phyloP scores from a whole-genome alignment of 2,329 filamentous ascomycete species.

The Pseudofabraea citricarpa region DNA sequence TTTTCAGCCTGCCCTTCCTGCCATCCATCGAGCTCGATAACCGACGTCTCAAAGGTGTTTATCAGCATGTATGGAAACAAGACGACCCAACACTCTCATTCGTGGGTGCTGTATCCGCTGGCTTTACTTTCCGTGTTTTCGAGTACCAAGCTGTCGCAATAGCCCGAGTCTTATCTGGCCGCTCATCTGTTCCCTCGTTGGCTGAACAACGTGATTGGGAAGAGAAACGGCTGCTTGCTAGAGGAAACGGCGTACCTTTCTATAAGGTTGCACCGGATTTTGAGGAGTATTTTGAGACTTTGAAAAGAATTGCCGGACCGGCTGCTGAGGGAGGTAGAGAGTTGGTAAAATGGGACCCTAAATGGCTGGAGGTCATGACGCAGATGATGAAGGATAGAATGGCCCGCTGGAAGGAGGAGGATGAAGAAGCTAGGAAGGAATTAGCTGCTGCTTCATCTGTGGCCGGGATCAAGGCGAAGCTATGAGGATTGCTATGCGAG shows the following conservation, averaged over 20 bases:
- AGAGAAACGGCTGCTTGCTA: constrained; percentile 40
- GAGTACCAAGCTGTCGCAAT: constrained; percentile 61
- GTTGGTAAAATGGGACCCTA: too few relatives aligned
- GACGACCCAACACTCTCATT: constrained; percentile 50
- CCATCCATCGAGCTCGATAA: constrained; percentile 40
- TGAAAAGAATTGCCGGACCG: constrained; percentile 43
- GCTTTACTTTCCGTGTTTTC: constrained; percentile 60
- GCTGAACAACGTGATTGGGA: constrained; percentile 52
- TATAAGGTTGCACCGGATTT: constrained; percentile 51
- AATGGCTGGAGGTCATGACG: too few relatives aligned
- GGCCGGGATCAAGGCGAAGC: too few relatives aligned
- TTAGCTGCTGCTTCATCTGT: too few relatives aligned
- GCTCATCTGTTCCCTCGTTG: constrained; percentile 40
- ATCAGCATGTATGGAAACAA: constrained; percentile 50
- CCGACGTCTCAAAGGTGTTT: constrained; percentile 45
- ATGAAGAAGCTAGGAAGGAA: too few relatives aligned
- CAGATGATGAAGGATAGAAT: too few relatives aligned
- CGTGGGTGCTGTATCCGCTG: constrained; percentile 48
- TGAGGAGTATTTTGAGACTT: constrained; percentile 54
- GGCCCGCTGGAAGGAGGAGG: too few relatives aligned
- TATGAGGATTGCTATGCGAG: too few relatives aligned
- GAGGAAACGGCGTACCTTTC: constrained; percentile 51
- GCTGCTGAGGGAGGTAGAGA: constrained; percentile 19
- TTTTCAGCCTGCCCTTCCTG: constrained; percentile 55
- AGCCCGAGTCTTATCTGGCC: constrained; percentile 50